Base-by-base conservation (phyloP, 2,329 filamentous ascomycete genomes). In the Monosporascus sp. region DNA sequence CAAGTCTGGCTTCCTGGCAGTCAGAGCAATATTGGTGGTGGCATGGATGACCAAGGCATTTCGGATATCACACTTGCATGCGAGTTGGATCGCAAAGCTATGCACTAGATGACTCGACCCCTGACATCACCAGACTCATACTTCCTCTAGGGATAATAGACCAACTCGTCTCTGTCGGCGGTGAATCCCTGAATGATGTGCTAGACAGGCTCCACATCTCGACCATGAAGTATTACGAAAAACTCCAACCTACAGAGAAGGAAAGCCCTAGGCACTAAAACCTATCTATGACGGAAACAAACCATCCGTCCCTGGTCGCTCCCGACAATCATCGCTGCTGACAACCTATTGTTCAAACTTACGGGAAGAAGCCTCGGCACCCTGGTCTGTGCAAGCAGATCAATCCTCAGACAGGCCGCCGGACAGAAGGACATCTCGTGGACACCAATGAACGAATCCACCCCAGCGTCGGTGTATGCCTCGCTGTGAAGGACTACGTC, bases 1-100 rank as follows among this genome's bases (percentile, higher is more conserved):
- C 77, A 79, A 56, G 75, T 78, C 14, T 86, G 83, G 83, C 90
- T 91, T 62, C 83, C 87, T 0, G 87, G 87, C 7, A 82, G 80
- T 49, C 88, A 91, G 64, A 82, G 77, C 11, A 87, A 89, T 60
- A 82, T 88, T 47, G 87, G 87, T 5, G 87, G 87, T 35, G 86
- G 87, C 2, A 87, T 81, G 81, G 65, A 69, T 5, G 77, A 81
- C 48, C 73, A 79, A 55, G 75, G 75, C 17, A 58, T 71, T 14
- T 65, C 68, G 49, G 62, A 71, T 53, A 68, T 67, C 54, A 62
- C 70, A 7, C 63, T 72, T 54, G 69, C 69, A 9, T 71, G 68
- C 68, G 38, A 57, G 67, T 65, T 45, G 18, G 27, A 24, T 39
- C 9, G 31, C 31, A 35, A 35, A 35, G 9, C 47, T 43, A 18